phyloP scores from a whole-genome alignment of 352 stramenopile species.

The Phytophthora ohioensis region DNA sequence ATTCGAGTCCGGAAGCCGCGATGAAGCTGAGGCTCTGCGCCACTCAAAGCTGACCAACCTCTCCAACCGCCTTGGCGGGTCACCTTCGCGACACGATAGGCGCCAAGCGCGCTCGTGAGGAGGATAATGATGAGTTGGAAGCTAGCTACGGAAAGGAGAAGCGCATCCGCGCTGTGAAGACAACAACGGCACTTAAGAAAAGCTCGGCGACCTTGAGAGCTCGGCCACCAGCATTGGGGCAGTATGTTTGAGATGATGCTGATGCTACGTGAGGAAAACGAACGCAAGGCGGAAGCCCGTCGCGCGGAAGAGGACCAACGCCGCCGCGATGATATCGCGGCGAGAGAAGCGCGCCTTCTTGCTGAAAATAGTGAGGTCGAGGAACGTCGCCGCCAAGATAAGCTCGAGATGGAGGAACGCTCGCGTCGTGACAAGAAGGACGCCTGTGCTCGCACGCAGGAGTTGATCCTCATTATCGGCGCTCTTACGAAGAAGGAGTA shows the following conservation, averaged over 20 bases:
- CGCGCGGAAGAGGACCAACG: conserved; percentile 12
- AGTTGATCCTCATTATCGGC: conserved; percentile 2
- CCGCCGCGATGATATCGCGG: conserved; percentile 1
- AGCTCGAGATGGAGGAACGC: conserved; percentile 5
- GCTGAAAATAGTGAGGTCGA: conserved; percentile 8
- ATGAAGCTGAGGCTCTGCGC: too few species aligned
- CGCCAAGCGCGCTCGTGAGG: neutral
- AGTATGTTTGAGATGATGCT: conserved; percentile 13
- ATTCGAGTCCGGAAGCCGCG: too few species aligned
- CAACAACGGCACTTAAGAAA: neutral
- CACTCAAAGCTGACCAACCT: too few species aligned
- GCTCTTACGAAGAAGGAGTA: conserved; percentile 3
- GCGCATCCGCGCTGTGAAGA: neutral
- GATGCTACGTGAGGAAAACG: conserved; percentile 14
- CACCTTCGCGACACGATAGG: neutral
- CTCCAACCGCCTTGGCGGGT: conserved; percentile 1
- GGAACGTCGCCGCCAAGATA: conserved; percentile 10
- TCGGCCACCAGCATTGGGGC: neutral
- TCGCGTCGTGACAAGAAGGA: conserved; percentile 15
- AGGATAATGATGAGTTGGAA: neutral
- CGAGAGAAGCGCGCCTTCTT: neutral
- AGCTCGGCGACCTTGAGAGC: neutral
- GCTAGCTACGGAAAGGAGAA: conserved; percentile 12
- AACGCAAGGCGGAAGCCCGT: neutral
- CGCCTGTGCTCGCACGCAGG: conserved; percentile 6